phyloP scores from a whole-genome alignment of 2,329 filamentous ascomycete species.

The Diaporthe helianthi region DNA sequence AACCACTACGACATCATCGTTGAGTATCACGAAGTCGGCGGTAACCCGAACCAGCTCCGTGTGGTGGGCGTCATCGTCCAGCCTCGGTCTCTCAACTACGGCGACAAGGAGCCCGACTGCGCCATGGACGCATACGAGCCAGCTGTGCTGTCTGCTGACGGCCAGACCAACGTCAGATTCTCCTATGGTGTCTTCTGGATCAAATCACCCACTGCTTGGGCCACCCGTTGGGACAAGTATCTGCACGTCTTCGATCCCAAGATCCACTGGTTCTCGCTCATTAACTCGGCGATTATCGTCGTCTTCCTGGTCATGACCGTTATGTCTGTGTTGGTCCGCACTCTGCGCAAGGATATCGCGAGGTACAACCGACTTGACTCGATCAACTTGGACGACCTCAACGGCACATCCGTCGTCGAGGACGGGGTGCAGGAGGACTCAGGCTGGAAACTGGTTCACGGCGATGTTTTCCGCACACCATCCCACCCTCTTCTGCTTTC shows the following conservation, averaged over 20 bases:
- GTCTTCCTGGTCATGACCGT: slow-evolving; percentile 91
- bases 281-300: slow-evolving; percentile 95
- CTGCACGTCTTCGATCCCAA: slow-evolving; percentile 96
- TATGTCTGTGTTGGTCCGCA: slow-evolving; percentile 86
- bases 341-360: slow-evolving; percentile 92
- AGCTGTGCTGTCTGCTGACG: slow-evolving; percentile 68
- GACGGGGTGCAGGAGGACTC: slow-evolving; percentile 97
- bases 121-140: slow-evolving; percentile 57
- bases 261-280: slow-evolving; percentile 98
- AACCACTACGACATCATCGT: slow-evolving; percentile 96
- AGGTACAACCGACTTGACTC: slow-evolving; percentile 94
- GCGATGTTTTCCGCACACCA: slow-evolving; percentile 93
- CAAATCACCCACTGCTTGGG: slow-evolving; percentile 85
- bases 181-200: slow-evolving; percentile 95
- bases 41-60: slow-evolving; percentile 72
- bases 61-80: slow-evolving; percentile 93
- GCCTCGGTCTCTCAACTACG: slow-evolving; percentile 73
- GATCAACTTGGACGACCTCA: slow-evolving; percentile 88
- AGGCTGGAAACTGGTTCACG: slow-evolving; percentile 97
- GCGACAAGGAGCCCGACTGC: slow-evolving; percentile 68
- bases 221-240: slow-evolving; percentile 98
- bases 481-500: slow-evolving; percentile 83
- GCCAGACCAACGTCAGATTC: slow-evolving; percentile 73
- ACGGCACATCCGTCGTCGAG: slow-evolving; percentile 78
- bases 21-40: slow-evolving; percentile 85